Evolutionary conservation across 257 asterid genomes (phyloP).

Genomic region (Paulownia fortunei): DNA sequence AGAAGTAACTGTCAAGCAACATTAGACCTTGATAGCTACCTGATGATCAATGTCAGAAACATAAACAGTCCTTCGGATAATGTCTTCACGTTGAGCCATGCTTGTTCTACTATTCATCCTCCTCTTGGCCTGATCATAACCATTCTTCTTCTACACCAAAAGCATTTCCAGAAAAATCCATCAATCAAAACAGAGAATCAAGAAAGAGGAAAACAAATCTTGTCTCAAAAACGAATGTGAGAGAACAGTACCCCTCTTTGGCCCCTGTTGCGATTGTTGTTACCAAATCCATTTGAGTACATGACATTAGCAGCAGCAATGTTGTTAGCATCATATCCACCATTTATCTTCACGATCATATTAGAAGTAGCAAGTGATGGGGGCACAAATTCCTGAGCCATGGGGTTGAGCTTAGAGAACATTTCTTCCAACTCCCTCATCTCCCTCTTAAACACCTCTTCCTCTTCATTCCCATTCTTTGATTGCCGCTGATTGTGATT

Average conservation of each 20-base stretch:
- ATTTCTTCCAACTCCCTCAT: constrained; percentile 64
- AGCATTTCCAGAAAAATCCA: background rate
- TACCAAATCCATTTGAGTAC: background rate
- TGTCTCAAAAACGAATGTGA: background rate
- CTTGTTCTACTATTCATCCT: constrained; percentile 57
- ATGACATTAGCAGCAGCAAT: constrained; percentile 1
- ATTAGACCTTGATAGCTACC: constrained; percentile 31
- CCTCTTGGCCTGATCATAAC: constrained; percentile 38
- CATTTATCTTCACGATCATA: background rate
- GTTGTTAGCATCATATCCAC: constrained; percentile 2
- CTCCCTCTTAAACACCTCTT: constrained; percentile 48
- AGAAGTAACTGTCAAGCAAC: background rate
- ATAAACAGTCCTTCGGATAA: constrained; percentile 62
- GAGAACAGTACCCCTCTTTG: constrained; percentile 24
- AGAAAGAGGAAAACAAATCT: background rate
- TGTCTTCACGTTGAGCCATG: constrained; percentile 63
- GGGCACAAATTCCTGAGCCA: constrained; percentile 70
- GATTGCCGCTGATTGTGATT: constrained; percentile 18
- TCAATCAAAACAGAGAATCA: background rate
- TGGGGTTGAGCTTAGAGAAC: constrained; percentile 66
- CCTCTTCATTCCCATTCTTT: constrained; percentile 25
- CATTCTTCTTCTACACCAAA: constrained; percentile 45
- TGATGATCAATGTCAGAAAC: constrained; percentile 76
- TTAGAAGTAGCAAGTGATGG: constrained; percentile 42
- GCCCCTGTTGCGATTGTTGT: background rate